phyloP scores from a whole-genome alignment of 345 rosid genomes.

The Erysimum cheiranthoides region DNA sequence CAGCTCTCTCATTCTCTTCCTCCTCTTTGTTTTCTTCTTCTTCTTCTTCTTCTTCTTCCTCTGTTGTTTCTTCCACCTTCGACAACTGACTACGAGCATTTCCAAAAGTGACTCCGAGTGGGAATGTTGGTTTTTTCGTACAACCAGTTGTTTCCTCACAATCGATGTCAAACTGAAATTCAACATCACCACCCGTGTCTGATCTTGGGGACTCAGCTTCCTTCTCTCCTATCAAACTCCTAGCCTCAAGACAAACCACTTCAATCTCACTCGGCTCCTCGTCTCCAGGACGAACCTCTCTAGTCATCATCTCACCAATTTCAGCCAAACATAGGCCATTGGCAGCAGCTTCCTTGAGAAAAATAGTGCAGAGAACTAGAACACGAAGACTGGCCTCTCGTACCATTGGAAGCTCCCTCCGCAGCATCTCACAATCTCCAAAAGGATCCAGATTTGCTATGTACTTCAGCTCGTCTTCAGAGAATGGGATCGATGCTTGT shows the following conservation, averaged over 20 bases:
- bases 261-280: conserved; percentile 99
- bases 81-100: conserved; percentile 62
- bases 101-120: conserved; percentile 56
- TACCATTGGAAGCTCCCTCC: conserved; percentile 84
- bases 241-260: conserved; percentile 85
- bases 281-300: conserved; percentile 76
- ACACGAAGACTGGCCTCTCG: conserved; percentile 91
- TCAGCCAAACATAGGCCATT: conserved; percentile 85
- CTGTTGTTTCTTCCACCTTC: conserved; percentile 73
- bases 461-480: conserved; percentile 85
- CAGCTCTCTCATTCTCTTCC: conserved; percentile 32
- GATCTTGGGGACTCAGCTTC: conserved; percentile 55
- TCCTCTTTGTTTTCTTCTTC: conserved; percentile 57
- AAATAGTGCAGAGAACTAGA: conserved; percentile 74
- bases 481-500: conserved; percentile 93
- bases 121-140: conserved; percentile 45
- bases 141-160: conserved; percentile 54
- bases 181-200: conserved; percentile 60
- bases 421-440: conserved; percentile 74
- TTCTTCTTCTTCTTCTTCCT: conserved; percentile 69
- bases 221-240: conserved; percentile 64
- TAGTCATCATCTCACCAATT: conserved; percentile 99
- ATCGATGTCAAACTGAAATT: conserved; percentile 76
- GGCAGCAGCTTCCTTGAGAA: conserved; percentile 90
- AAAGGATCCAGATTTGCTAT: conserved; percentile 67